A percentile compares a stretch with the other conserved stretches of the same genome.
Conservation (phyloP, 306 rosid genomes). For the Dryas octopetala region DNA sequence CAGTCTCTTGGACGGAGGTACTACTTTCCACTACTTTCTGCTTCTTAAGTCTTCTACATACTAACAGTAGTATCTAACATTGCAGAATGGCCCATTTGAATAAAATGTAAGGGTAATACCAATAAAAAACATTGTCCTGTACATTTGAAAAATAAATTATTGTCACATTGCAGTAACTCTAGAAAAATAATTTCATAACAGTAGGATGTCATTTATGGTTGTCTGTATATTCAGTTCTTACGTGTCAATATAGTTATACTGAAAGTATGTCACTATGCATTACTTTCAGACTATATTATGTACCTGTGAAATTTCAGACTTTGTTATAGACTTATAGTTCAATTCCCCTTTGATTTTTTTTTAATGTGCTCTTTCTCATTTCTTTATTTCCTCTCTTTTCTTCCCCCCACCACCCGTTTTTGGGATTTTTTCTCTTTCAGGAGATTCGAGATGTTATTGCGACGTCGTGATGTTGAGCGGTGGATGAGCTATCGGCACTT, state of each 20-base stretch:
- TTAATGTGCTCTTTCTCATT: background rate
- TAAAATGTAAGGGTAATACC: background rate
- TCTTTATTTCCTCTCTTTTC: background rate
- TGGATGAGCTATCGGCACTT: conserved; percentile 88
- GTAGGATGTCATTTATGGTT: too few relatives aligned
- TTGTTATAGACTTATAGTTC: background rate
- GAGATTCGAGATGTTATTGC: conserved; percentile 71
- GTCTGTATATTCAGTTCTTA: too few relatives aligned
- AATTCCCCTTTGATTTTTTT: background rate
- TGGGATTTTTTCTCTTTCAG: conserved; percentile 34
- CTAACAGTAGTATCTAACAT: too few relatives aligned
- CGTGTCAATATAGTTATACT: too few relatives aligned
- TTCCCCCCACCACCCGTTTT: background rate
- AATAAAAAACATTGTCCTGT: background rate
- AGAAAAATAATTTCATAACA: too few relatives aligned
- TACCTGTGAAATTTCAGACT: background rate
- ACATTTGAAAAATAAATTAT: too few relatives aligned
- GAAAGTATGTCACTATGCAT: too few relatives aligned
- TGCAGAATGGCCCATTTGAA: too few relatives aligned
- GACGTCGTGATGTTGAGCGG: conserved; percentile 78
- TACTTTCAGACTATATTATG: too few relatives aligned
- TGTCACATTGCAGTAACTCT: too few relatives aligned
- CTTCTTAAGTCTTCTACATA: background rate
- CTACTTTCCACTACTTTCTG: background rate
- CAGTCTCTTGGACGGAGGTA: conserved; percentile 83